These are phyloP conservation scores for Vicia villosa DNA, from an alignment of 306 rosid genomes.

Conservation along the genomic window DNA sequence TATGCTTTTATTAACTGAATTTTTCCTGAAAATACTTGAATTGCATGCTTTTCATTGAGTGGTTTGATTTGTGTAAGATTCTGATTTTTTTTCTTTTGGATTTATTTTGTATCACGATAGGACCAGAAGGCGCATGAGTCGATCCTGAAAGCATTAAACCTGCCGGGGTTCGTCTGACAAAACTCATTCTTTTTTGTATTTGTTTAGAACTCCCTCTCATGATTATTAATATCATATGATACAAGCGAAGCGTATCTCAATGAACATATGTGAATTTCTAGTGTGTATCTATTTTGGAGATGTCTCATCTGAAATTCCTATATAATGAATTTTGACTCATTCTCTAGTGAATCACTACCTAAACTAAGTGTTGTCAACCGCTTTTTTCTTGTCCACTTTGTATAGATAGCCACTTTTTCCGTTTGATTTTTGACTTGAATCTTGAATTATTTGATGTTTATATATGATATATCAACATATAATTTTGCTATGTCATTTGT, in stretches of 20 bases:
- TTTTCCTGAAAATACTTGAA: constrained; percentile 11
- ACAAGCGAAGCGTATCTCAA: neutral
- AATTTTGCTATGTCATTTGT: too few relatives aligned
- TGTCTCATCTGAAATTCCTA: neutral
- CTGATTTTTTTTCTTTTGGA: constrained; percentile 39
- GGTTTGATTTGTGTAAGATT: constrained; percentile 23
- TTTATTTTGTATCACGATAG: constrained; percentile 49
- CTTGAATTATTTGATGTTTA: neutral
- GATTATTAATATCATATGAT: neutral
- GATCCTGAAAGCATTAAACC: constrained; percentile 77
- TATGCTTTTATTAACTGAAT: neutral
- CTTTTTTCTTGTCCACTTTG: too few relatives aligned
- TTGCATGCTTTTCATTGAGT: constrained; percentile 16
- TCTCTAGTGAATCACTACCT: neutral
- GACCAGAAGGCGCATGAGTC: constrained; percentile 89
- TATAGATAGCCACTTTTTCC: neutral
- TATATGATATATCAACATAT: too few relatives aligned
- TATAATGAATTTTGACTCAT: neutral
- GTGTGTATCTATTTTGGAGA: neutral
- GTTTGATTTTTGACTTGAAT: neutral
- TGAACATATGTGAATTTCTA: neutral
- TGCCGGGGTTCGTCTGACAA: constrained; percentile 59
- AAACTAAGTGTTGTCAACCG: neutral
- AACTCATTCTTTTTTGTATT: constrained; percentile 43
- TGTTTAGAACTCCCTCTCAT: neutral